Conservation (phyloP, 129 eudicot genomes). For the Flaveria ramosissima region DNA sequence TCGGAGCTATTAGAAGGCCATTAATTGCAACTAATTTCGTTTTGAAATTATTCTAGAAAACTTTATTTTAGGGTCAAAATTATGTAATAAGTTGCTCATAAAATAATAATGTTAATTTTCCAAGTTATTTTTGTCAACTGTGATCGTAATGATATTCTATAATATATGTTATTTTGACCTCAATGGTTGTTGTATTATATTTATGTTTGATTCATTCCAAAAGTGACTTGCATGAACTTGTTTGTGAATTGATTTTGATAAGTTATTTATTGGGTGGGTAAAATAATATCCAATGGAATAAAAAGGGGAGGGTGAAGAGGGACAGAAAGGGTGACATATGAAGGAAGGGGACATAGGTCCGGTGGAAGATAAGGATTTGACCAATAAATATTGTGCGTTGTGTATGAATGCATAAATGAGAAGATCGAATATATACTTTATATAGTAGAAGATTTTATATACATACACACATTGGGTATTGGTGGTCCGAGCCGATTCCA, state of each 20-base stretch:
- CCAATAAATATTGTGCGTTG: conserved; percentile 8
- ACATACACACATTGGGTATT: too few relatives aligned
- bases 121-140: not conserved
- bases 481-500: too few relatives aligned
- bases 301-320: not conserved
- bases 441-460: too few relatives aligned
- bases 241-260: not conserved
- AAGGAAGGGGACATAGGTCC: conserved; percentile 4
- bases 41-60: not conserved
- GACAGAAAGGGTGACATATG: conserved; percentile 3
- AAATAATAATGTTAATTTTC: too few relatives aligned
- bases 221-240: not conserved
- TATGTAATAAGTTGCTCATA: too few relatives aligned
- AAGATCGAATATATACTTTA: not conserved
- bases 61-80: not conserved
- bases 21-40: not conserved
- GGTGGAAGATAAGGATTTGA: not conserved
- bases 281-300: conserved; percentile 1
- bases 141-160: not conserved
- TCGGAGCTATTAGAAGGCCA: not conserved
- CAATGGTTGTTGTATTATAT: not conserved
- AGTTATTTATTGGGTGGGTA: not conserved
- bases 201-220: not conserved
- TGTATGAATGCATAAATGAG: not conserved
- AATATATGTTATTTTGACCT: not conserved